Evolutionary conservation across 805 yeast species (phyloP), one percentile per base, ranked within the genome.

Genomic region (Cyberlindnera bimundalis): DNA sequence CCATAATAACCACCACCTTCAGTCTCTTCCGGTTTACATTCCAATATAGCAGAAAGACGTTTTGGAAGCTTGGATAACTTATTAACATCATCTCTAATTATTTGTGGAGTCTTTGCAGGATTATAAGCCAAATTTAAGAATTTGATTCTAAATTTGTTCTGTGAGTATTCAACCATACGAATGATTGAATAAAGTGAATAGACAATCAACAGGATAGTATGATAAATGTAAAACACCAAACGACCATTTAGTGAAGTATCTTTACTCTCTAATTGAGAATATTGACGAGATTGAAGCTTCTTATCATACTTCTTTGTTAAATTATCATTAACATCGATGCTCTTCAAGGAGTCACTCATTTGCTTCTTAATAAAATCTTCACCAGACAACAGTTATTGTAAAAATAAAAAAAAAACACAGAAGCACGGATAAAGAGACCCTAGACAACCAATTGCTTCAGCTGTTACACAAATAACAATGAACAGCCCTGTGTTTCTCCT

Each of bases 1-100:
- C 95, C 96, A 45, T 82, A 86, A 31, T 83, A 62, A 2, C 97
- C 97, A 24, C 96, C 96, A 45, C 89, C 91, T 53, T 87, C 95
- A 52, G 81, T 91, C 46, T 83, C 85, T 43, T 79, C 88, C 20
- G 81, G 74, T 55, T 79, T 81, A 58, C 80, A 73, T 51, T 77
- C 80, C 42, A 93, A 64, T n/a, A 91, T 79, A 16, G 85, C 79
- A 8, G 95, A 83, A 17, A 93, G 55, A 36, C 84, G 73, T 48
- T 71, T 74, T 3, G 99, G 99, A 18, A 88, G 73, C 61, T 93
- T 93, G 31, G 72, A 58, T 41, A 91, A 66, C 53, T 78, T 76
- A 46, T 68, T 68, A 27, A 88, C 88, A 64, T 91, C 98, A 46
- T 82, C 81, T 50, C 95, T 78, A 48, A 91, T 88, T 40, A 89